phyloP scores from a whole-genome alignment of 768 basidiomycete genomes.

The Dendrothele bispora region DNA sequence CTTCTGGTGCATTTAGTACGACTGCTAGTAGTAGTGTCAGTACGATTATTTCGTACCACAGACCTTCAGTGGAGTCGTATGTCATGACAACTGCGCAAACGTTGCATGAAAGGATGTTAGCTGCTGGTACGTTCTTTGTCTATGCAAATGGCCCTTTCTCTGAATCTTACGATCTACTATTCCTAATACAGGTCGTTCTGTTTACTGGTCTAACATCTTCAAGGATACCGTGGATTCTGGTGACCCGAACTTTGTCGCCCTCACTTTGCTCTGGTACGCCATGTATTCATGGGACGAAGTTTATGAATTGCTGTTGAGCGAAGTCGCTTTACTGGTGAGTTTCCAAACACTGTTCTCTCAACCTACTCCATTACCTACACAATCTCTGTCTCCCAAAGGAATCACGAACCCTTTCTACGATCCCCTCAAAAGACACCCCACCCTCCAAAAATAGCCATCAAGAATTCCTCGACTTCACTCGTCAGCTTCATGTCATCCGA shows the following conservation, averaged over 20 bases:
- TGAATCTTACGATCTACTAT: neutral
- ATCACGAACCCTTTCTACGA: slow-evolving; percentile 22
- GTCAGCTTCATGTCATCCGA: slow-evolving; percentile 54
- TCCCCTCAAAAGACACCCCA: neutral
- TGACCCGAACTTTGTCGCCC: slow-evolving; percentile 32
- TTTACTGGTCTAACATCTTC: slow-evolving; percentile 36
- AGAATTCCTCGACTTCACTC: slow-evolving; percentile 42
- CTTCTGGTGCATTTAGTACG: neutral
- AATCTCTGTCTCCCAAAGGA: slow-evolving; percentile 42
- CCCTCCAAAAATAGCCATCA: slow-evolving; percentile 23
- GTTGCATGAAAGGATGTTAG: slow-evolving; percentile 27
- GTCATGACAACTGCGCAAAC: slow-evolving; percentile 25
- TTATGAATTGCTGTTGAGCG: slow-evolving; percentile 48
- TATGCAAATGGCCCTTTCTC: neutral
- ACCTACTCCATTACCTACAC: no score
- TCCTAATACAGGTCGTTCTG: slow-evolving; percentile 22
- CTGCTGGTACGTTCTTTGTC: slow-evolving; percentile 18
- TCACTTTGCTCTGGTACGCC: slow-evolving; percentile 49
- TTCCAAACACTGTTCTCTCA: slow-evolving; percentile 3
- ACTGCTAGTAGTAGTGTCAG: slow-evolving; percentile 11
- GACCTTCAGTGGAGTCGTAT: slow-evolving; percentile 15
- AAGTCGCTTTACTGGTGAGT: slow-evolving; percentile 48
- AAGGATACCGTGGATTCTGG: slow-evolving; percentile 13
- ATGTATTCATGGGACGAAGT: slow-evolving; percentile 63
- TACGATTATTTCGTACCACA: slow-evolving; percentile 36